These are phyloP conservation scores for Cryptosporidium meleagridis DNA, from an alignment of 169 alveolate genomes.

Conservation along the genomic window DNA sequence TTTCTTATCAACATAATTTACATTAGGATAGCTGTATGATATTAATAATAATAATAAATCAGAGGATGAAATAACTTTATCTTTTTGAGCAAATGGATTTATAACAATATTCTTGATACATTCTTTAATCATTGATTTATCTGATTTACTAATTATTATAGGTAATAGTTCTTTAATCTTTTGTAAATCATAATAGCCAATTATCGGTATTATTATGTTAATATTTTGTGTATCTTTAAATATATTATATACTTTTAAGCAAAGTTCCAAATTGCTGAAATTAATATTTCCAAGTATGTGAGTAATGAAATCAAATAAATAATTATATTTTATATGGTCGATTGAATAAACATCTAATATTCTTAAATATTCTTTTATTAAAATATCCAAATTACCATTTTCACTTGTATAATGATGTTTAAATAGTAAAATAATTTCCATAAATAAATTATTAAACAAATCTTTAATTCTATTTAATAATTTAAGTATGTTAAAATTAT, in stretches of 20 bases:
- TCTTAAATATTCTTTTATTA: slow-evolving; percentile 28
- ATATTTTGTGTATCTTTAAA: slow-evolving; percentile 21
- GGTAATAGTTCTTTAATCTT: slow-evolving; percentile 50
- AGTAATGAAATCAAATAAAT: slow-evolving; percentile 18
- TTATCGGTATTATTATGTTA: slow-evolving; percentile 19
- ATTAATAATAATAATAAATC: slow-evolving; percentile 31
- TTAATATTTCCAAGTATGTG: neutral
- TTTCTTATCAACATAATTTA: slow-evolving; percentile 27
- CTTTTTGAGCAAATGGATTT: slow-evolving; percentile 17
- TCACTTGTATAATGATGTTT: slow-evolving; percentile 26
- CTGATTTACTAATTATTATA: slow-evolving; percentile 16
- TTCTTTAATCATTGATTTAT: slow-evolving; percentile 42
- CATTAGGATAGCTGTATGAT: slow-evolving; percentile 63
- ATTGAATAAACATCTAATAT: slow-evolving; percentile 25
- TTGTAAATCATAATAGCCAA: slow-evolving; percentile 41
- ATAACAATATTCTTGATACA: slow-evolving; percentile 14
- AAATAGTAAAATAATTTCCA: slow-evolving; percentile 11
- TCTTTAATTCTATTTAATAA: slow-evolving; percentile 26
- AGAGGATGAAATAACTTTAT: slow-evolving; percentile 16
- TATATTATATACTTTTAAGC: slow-evolving; percentile 19
- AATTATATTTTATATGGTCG: slow-evolving; percentile 2
- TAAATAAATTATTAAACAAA: slow-evolving; percentile 4
- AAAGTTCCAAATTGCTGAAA: neutral
- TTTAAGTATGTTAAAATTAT: neutral
- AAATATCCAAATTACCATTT: slow-evolving; percentile 2